A percentile compares a stretch with the other conserved stretches of the same genome.
These are phyloP conservation scores for Aureobasidium sp. DNA, from an alignment of 2,329 filamentous ascomycete species.

Conservation along the genomic window DNA sequence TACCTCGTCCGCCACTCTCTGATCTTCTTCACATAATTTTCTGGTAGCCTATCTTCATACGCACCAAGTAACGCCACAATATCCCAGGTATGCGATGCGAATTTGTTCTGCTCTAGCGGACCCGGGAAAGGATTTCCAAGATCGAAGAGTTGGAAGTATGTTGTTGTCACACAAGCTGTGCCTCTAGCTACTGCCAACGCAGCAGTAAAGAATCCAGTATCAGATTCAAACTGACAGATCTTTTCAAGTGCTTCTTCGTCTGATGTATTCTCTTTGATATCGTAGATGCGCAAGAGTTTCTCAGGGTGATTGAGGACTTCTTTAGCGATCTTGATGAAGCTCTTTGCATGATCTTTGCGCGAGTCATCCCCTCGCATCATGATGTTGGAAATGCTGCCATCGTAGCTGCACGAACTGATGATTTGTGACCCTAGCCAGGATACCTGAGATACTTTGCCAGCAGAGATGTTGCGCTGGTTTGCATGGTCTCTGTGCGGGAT, in stretches of 20 bases:
- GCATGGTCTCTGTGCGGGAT: constrained; percentile 17
- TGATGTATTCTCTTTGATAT: neutral
- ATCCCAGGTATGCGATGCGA: constrained; percentile 21
- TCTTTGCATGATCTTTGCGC: constrained; percentile 52
- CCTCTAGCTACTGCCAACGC: constrained; percentile 16
- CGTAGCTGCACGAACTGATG: constrained; percentile 23
- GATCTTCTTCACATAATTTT: neutral
- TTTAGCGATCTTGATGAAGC: constrained; percentile 46
- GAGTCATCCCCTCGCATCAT: constrained; percentile 40
- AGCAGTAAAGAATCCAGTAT: constrained; percentile 20
- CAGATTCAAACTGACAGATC: constrained; percentile 20
- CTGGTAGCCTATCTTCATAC: constrained; percentile 14
- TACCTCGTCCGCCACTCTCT: constrained; percentile 13
- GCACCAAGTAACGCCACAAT: constrained; percentile 19
- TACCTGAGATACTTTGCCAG: neutral
- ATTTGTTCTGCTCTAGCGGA: constrained; percentile 12
- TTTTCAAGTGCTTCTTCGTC: constrained; percentile 16
- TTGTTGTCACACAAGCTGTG: too few relatives aligned
- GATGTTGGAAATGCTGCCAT: constrained; percentile 27
- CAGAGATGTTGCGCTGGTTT: constrained; percentile 13
- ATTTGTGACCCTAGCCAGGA: constrained; percentile 17
- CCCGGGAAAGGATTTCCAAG: constrained; percentile 20
- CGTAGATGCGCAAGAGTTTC: constrained; percentile 16
- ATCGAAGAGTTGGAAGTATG: constrained; percentile 19
- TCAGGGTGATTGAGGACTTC: constrained; percentile 45